phyloP scores from a whole-genome alignment of 2,329 filamentous ascomycete genomes.

The Curvularia lunata region DNA sequence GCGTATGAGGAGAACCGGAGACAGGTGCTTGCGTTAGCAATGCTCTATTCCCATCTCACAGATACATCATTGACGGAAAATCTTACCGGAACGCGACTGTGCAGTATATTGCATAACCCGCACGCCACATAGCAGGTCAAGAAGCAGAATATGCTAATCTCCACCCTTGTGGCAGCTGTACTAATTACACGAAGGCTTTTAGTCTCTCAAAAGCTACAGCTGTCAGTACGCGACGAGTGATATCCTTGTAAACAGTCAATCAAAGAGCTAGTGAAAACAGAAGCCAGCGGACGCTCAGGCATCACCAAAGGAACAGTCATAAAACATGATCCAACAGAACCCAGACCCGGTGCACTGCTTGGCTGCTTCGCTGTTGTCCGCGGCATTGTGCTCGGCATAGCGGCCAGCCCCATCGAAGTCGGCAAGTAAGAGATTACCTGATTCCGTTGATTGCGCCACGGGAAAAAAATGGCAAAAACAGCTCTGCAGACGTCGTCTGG shows the following conservation, averaged over 20 bases:
- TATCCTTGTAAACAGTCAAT: not conserved
- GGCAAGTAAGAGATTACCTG: constrained; percentile 21
- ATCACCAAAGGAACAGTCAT: constrained; percentile 18
- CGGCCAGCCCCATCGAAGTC: constrained; percentile 31
- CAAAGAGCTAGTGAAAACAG: not conserved
- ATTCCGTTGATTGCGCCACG: not conserved
- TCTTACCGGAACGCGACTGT: constrained; percentile 21
- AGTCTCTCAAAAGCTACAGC: constrained; percentile 32
- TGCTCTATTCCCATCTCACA: not conserved
- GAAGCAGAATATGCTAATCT: constrained; percentile 31
- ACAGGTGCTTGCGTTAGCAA: not conserved
- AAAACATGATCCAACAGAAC: constrained; percentile 34
- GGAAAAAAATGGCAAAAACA: too few relatives aligned
- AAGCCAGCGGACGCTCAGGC: not conserved
- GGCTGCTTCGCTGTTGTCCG: constrained; percentile 32
- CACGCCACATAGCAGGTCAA: constrained; percentile 40
- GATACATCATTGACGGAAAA: not conserved
- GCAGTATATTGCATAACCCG: constrained; percentile 32
- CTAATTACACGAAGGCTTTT: constrained; percentile 37
- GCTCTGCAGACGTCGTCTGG: too few relatives aligned
- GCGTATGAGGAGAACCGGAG: not conserved
- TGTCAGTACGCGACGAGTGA: constrained; percentile 23
- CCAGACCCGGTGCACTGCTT: constrained; percentile 27
- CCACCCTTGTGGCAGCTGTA: constrained; percentile 36
- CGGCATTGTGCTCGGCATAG: constrained; percentile 29